These are phyloP conservation scores for Chrysoporthe austroafricana DNA, from an alignment of 2,329 filamentous ascomycete species.

Conservation along the genomic window DNA sequence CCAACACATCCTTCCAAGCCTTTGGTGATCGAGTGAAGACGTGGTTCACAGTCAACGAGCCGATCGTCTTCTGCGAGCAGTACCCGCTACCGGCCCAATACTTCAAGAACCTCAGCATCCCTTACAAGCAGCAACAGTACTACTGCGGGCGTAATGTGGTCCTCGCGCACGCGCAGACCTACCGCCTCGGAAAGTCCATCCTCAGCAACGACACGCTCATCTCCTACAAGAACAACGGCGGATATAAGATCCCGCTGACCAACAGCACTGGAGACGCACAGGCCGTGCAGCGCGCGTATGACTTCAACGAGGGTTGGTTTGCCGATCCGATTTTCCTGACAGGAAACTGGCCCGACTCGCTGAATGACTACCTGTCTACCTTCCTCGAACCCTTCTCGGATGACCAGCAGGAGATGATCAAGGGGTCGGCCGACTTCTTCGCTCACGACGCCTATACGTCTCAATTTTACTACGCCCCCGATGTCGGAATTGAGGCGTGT, in stretches of 20 bases:
- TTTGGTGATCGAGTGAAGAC: constrained; percentile 24
- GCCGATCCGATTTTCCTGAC: constrained; percentile 24
- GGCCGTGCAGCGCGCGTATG: constrained; percentile 25
- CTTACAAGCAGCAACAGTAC: constrained; percentile 24
- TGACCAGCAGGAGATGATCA: constrained; percentile 14
- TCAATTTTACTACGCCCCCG: constrained; percentile 23
- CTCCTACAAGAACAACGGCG: constrained; percentile 26
- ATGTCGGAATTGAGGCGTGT: constrained; percentile 20
- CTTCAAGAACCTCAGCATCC: constrained; percentile 24
- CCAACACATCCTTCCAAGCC: constrained; percentile 17
- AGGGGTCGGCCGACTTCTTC: constrained; percentile 18
- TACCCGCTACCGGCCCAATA: constrained; percentile 23
- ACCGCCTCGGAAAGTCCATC: constrained; percentile 21
- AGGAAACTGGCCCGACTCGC: constrained; percentile 21
- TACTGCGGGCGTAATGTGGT: constrained; percentile 25
- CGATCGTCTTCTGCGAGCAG: constrained; percentile 20
- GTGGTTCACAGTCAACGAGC: constrained; percentile 26
- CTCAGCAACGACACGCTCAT: constrained; percentile 22
- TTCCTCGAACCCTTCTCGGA: constrained; percentile 23
- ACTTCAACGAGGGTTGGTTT: constrained; percentile 27
- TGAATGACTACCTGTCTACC: constrained; percentile 23
- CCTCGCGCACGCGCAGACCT: constrained; percentile 22
- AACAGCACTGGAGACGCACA: constrained; percentile 15
- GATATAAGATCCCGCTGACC: constrained; percentile 24
- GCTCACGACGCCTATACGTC: constrained; percentile 24